Base-by-base conservation (phyloP, 1,284 basidiomycete species). In the Malassezia japonica region DNA sequence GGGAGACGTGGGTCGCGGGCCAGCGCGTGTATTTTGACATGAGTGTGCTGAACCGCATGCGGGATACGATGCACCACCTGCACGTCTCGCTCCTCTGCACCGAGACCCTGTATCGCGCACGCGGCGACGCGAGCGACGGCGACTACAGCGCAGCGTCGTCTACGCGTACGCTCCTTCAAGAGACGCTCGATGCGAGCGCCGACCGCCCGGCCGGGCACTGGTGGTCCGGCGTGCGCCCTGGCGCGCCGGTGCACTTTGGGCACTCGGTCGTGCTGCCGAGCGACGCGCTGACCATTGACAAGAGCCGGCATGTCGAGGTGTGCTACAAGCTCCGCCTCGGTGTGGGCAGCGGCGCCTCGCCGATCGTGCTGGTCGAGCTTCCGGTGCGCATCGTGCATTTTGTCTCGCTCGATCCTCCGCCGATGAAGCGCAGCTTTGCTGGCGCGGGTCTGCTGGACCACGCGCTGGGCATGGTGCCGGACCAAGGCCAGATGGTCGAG, bases 1-100 rank as follows among this genome's bases (percentile, higher is more conserved):
- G 90, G 20, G 74, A 81, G 18, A 78, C 80, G 33, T 95, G 89
- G 86, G 77, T 94, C 25, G 83, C 89, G 12, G 90, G 91, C 4
- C 87, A 91, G 70, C 78, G 79, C 31, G 84, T 87, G 57, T 82
- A 81, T 72, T 79, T 90, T 36, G 80, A 83, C 55, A 73, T 92
- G 18, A 76, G 74, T 6, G 81, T 91, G 18, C 75, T 76, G 46
- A 95, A 95, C 70, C 79, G 82, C 31, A 85, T 83, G 29, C 28
- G 25, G 15, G 23, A 29, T 4, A 32, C 46, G 1, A 45, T 47
- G 45, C 35, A 33, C 39, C 24, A 38, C 1, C 35, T 54, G 23
- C 46, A 39, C 28, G 31, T 50, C 16, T 42, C 45, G 6, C 16
- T 39, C 31, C 29, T 23, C 5, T 16, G 39, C 16, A 34, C 48